Base-by-base conservation (phyloP, 2,329 filamentous ascomycete genomes). In the Trichoderma atrobrunneum region DNA sequence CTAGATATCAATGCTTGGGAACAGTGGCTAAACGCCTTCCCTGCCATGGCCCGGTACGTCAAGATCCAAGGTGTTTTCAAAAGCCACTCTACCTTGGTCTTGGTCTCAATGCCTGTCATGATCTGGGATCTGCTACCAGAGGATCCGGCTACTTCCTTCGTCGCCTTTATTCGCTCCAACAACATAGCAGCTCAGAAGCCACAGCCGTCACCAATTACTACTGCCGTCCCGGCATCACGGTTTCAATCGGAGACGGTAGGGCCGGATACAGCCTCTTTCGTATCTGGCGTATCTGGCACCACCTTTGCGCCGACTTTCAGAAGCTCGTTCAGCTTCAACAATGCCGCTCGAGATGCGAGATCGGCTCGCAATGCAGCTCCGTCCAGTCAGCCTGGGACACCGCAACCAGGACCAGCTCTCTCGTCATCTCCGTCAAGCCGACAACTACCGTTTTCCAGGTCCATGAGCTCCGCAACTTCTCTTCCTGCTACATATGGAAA, bases 61-160 rank as follows among this genome's bases (percentile, higher is more conserved):
- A 88, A 88, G 75, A 85, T 90, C 7, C 87, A 90, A 75, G 88
- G 87, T 10, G 84, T 89, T 1, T 90, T 89, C 78, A 88, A 88
- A 76, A 90, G 88, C 64, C 87, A 89, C 75, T 90, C 88, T 0
- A 90, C 86, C 0, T 79, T 90, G 56, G 82, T 90, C 7, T 78
- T 90, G 7, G 78, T 90, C 3, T 90, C 88, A 0, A 81, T 90
- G 77, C 88, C 88, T 0, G 85, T 90, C 12, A 87, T 87, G 79
- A 81, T 90, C 3, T 90, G 88, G 88, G 86, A 89, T 74, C 79
- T 90, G 57, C 81, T 90, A 0, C 88, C 88, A 0, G 87, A 89
- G 43, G 83, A 89, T 66, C 84, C 83, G 30, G 88, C 88, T 0
- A 88, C 86, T 60, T 86, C 86, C 0, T 90, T 90, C 71, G 80